A percentile compares a stretch with the other conserved stretches of the same genome.
phyloP scores from a whole-genome alignment of 2,329 filamentous ascomycete species.

The Bipolaris victoriae region DNA sequence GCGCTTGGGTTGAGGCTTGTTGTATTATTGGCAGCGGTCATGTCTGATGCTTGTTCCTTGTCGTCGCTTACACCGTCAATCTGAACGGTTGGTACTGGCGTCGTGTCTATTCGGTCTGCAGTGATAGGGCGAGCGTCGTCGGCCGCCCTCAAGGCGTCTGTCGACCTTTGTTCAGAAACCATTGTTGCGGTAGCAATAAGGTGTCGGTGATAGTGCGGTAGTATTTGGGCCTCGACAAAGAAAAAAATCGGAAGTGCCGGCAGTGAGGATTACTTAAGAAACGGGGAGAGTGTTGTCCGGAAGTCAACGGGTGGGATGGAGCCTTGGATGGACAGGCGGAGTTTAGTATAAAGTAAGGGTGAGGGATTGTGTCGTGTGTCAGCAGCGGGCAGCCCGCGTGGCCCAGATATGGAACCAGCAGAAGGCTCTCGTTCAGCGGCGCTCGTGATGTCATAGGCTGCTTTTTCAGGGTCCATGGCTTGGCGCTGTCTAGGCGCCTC shows the following conservation, averaged over 20 bases:
- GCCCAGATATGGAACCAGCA: constrained; percentile 6
- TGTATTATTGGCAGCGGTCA: constrained; percentile 13
- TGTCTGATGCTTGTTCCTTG: constrained; percentile 21
- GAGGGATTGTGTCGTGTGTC: constrained; percentile 4
- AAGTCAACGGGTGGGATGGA: constrained; percentile 29
- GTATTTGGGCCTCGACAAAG: not conserved
- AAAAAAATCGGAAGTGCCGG: constrained; percentile 16
- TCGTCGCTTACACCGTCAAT: constrained; percentile 26
- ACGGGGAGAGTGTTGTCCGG: constrained; percentile 30
- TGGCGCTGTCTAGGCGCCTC: constrained; percentile 12
- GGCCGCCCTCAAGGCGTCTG: constrained; percentile 36
- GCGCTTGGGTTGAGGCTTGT: constrained; percentile 26
- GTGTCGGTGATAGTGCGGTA: not conserved
- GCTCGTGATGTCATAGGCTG: constrained; percentile 17
- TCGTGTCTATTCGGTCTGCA: constrained; percentile 16
- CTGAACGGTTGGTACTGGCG: constrained; percentile 30
- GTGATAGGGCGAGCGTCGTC: constrained; percentile 17
- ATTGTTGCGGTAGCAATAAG: constrained; percentile 21
- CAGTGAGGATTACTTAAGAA: constrained; percentile 10
- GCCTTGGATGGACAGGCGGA: constrained; percentile 21
- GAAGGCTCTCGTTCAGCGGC: not conserved
- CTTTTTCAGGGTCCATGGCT: not conserved
- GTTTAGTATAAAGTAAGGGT: constrained; percentile 6
- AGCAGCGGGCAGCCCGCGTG: constrained; percentile 21
- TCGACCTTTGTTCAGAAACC: constrained; percentile 38